Evolutionary conservation across 345 rosid genomes (phyloP), one percentile per base, ranked within the genome.

Genomic region (Citrus sinensis): DNA sequence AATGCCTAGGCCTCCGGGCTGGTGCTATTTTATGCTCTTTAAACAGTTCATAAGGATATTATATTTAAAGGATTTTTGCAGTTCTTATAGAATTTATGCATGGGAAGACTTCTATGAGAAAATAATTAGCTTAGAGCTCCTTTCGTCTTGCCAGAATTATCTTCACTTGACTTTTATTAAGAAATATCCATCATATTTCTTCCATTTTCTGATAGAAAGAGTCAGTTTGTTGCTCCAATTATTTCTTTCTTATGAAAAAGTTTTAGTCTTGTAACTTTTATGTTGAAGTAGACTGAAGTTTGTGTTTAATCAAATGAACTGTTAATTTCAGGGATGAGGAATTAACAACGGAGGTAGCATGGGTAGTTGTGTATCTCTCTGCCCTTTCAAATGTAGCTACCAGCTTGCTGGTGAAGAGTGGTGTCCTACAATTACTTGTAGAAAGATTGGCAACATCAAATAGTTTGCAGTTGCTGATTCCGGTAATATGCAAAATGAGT

Each of bases 301-400:
- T 66, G 27, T 55, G 22, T 61, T 42, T 51, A 46, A 25, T 69
- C 66, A 40, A 58, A 68, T 78, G 77, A 74, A 71, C 24, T 81
- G 11, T 79, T 37, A 46, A 79, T n/a, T 85, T 79, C 86, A 96
- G 99, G 86, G 94, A 94, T 82, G 98, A 91, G 81, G 98, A 91
- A 76, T 81, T 93, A 85, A 90, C 98, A 62, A 94, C 94, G 35
- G 98, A 96, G 85, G 95, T 96, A 80, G 97, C 97, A 78, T 92
- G 99, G 98, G 90, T 92, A 20, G 92, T 92, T 82, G 99, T 92
- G 67, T 96, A 92, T 89, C 98, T 96, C 63, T 96, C 99, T 32
- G 98, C 99, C 55, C 98, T 94, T 62, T 96, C 99, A 73, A 90
- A 91, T 87, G 67, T 84, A 7, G 97, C 95, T 63, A 88, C 98